Percentiles rank a stretch among this genome's conserved stretches.
These are phyloP conservation scores for Scenedesmus sp. DNA, from an alignment of 163 green algal species.

Conservation along the genomic window DNA sequence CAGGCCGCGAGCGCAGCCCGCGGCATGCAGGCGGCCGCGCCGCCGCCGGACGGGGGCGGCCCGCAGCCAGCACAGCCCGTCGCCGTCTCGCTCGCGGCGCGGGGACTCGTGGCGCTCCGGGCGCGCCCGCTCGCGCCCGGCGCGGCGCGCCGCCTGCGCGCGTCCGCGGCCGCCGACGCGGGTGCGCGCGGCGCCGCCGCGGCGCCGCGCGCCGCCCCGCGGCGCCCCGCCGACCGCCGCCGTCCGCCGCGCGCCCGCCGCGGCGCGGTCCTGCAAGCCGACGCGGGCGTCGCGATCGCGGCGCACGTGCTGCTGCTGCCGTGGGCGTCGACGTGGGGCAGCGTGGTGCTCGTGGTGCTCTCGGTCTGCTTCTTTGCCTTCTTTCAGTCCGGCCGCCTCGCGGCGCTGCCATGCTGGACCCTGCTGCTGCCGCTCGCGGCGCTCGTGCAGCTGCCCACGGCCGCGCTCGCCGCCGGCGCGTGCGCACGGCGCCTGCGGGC, in stretches of 20 bases:
- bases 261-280: not conserved
- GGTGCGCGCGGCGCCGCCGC: not conserved
- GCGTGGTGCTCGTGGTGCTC: constrained; percentile 14
- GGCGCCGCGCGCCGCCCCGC: not conserved
- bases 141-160: too few species aligned
- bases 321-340: constrained; percentile 5
- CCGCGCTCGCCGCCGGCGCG: not conserved
- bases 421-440: constrained; percentile 6
- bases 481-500: not conserved
- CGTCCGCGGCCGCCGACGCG: not conserved
- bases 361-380: constrained; percentile 12
- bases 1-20: too few species aligned
- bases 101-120: not conserved
- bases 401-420: not conserved
- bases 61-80: not conserved
- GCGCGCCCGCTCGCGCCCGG: not conserved
- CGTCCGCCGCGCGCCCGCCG: not conserved
- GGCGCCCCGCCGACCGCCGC: not conserved
- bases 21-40: too few species aligned
- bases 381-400: constrained; percentile 2
- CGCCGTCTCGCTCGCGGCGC: not conserved
- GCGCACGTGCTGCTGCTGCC: constrained; percentile 10
- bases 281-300: constrained; percentile 11
- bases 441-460: constrained; percentile 9
- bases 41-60: too few species aligned